Evolutionary conservation across 2,329 filamentous ascomycete genomes (phyloP).

Genomic region (Podosphaera fusca): DNA sequence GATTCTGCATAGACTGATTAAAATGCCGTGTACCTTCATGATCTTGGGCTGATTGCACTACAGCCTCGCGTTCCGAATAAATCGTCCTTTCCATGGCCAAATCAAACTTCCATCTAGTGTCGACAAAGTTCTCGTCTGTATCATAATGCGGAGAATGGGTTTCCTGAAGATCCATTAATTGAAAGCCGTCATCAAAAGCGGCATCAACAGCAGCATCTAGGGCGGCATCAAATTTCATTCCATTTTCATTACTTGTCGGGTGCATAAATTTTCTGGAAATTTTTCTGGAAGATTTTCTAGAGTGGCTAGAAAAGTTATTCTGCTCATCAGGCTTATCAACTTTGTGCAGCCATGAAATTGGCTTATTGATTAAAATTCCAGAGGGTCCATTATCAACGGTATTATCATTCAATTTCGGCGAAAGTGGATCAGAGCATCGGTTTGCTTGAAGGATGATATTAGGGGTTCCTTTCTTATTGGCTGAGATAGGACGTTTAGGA

Average conservation of each 20-base stretch:
- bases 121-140: constrained; percentile 25
- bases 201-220: constrained; percentile 89
- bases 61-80: constrained; percentile 47
- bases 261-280: constrained; percentile 48
- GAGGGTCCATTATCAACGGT: constrained; percentile 20
- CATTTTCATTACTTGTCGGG: constrained; percentile 45
- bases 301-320: constrained; percentile 56
- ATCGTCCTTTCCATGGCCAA: constrained; percentile 53
- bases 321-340: constrained; percentile 79
- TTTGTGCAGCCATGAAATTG: constrained; percentile 81
- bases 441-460: constrained; percentile 16
- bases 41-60: constrained; percentile 35
- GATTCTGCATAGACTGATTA: constrained; percentile 6
- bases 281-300: constrained; percentile 48
- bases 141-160: constrained; percentile 15
- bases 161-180: constrained; percentile 33
- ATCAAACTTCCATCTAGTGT: constrained; percentile 43
- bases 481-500: constrained; percentile 33
- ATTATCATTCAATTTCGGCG: constrained; percentile 16
- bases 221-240: constrained; percentile 82
- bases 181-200: constrained; percentile 79
- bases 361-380: constrained; percentile 48
- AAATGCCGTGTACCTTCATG: constrained; percentile 26
- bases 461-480: constrained; percentile 14
- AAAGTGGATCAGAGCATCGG: constrained; percentile 13